A percentile compares a stretch with the other conserved stretches of the same genome.
Evolutionary conservation across 2,329 filamentous ascomycete genomes (phyloP).

Genomic region (Aureobasidium pullulans): DNA sequence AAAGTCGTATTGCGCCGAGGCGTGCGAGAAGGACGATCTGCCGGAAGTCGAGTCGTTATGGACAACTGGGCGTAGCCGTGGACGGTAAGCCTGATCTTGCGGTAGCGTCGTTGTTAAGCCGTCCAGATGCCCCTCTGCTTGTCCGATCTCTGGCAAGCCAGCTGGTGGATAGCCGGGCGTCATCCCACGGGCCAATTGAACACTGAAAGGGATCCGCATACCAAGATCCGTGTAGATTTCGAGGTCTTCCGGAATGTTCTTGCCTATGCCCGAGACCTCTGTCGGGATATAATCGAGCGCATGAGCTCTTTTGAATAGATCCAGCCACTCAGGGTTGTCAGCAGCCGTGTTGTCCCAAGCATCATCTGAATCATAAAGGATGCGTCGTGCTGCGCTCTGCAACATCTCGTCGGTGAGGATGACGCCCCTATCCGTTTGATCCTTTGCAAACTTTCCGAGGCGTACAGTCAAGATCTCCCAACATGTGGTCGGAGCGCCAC

Average conservation of each 20-base stretch:
- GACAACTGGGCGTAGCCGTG: neutral
- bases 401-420: slow-evolving; percentile 43
- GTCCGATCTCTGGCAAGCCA: neutral
- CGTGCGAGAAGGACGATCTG: slow-evolving; percentile 1
- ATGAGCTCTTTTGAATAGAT: slow-evolving; percentile 43
- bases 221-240: slow-evolving; percentile 30
- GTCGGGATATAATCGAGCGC: slow-evolving; percentile 32
- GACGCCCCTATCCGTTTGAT: slow-evolving; percentile 31
- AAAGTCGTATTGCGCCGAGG: neutral
- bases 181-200: neutral
- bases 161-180: neutral
- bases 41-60: neutral
- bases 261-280: slow-evolving; percentile 25
- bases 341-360: slow-evolving; percentile 38
- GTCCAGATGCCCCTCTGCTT: neutral
- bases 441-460: slow-evolving; percentile 38
- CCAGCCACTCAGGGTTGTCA: slow-evolving; percentile 39
- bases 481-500: slow-evolving; percentile 22
- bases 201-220: slow-evolving; percentile 24
- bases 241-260: slow-evolving; percentile 27
- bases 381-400: slow-evolving; percentile 39
- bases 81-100: neutral
- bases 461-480: slow-evolving; percentile 44
- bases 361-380: slow-evolving; percentile 44
- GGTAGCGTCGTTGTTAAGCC: neutral